A percentile compares a stretch with the other conserved stretches of the same genome.
Evolutionary conservation across 2,329 filamentous ascomycete genomes (phyloP).

Genomic region (Penicillium capsulatum): DNA sequence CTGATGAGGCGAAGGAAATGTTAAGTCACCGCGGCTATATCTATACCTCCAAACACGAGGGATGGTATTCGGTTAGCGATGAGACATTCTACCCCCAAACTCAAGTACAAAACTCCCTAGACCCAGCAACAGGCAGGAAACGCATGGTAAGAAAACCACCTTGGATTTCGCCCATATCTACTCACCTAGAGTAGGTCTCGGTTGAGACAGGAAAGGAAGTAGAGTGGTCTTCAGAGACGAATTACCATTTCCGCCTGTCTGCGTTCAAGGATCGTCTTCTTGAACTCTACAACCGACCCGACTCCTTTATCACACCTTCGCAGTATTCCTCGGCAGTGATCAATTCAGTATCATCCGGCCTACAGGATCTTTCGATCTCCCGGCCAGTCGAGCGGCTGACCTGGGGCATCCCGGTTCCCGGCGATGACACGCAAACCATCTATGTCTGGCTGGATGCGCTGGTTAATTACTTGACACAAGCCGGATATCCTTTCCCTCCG

Average conservation of each 20-base stretch:
- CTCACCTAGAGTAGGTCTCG: constrained; percentile 50
- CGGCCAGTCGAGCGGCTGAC: constrained; percentile 69
- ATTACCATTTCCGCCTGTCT: constrained; percentile 91
- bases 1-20: constrained; percentile 49
- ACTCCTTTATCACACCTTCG: constrained; percentile 69
- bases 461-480: constrained; percentile 85
- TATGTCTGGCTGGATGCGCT: constrained; percentile 98
- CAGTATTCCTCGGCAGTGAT: constrained; percentile 74
- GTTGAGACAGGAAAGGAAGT: constrained; percentile 87
- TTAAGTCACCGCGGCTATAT: constrained; percentile 72
- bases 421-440: constrained; percentile 80
- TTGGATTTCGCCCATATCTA: neutral
- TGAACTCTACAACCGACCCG: constrained; percentile 72
- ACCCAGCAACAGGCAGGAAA: constrained; percentile 76
- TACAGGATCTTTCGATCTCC: constrained; percentile 86
- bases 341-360: constrained; percentile 67
- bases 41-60: constrained; percentile 80
- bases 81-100: constrained; percentile 90
- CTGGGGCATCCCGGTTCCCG: constrained; percentile 88
- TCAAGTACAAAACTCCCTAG: constrained; percentile 67
- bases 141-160: constrained; percentile 56
- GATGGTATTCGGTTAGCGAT: constrained; percentile 96
- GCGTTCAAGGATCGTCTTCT: constrained; percentile 74
- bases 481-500: constrained; percentile 73
- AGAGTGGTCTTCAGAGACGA: constrained; percentile 88